Evolutionary conservation across 2,329 filamentous ascomycete genomes (phyloP).

Genomic region (Aspergillus novoparasiticus): DNA sequence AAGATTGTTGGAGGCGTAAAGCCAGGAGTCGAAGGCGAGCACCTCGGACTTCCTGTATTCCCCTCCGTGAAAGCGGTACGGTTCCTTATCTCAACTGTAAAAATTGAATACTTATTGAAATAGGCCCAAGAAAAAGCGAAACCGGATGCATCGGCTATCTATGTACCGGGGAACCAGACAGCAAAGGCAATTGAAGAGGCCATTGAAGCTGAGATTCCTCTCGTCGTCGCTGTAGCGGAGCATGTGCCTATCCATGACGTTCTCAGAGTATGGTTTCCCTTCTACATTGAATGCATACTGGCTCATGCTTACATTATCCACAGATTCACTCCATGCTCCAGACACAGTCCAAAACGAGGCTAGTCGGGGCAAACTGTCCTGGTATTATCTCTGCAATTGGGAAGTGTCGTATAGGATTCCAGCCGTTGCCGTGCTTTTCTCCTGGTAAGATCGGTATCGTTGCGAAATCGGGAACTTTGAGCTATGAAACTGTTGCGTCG

Average conservation of each 20-base stretch:
- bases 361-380: slow-evolving; percentile 80
- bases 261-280: slow-evolving; percentile 57
- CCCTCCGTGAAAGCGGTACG: slow-evolving; percentile 64
- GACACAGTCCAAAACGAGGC: slow-evolving; percentile 70
- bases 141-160: slow-evolving; percentile 77
- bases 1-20: slow-evolving; percentile 79
- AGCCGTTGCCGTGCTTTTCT: slow-evolving; percentile 72
- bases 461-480: slow-evolving; percentile 78
- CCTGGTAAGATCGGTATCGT: slow-evolving; percentile 73
- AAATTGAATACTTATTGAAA: neutral
- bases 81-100: too few relatives aligned
- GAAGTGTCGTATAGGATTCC: slow-evolving; percentile 73
- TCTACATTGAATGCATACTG: neutral
- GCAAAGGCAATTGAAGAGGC: slow-evolving; percentile 75
- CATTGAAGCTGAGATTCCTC: slow-evolving; percentile 74
- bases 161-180: slow-evolving; percentile 75
- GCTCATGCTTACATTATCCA: slow-evolving; percentile 10
- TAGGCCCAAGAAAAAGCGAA: slow-evolving; percentile 70
- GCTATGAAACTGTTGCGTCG: slow-evolving; percentile 77
- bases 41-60: slow-evolving; percentile 72
- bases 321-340: slow-evolving; percentile 70
- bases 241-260: slow-evolving; percentile 80
- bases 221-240: slow-evolving; percentile 78
- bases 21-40: slow-evolving; percentile 69
- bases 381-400: slow-evolving; percentile 76